phyloP scores from a whole-genome alignment of 2,329 filamentous ascomycete species.

The Fusarium sp. region DNA sequence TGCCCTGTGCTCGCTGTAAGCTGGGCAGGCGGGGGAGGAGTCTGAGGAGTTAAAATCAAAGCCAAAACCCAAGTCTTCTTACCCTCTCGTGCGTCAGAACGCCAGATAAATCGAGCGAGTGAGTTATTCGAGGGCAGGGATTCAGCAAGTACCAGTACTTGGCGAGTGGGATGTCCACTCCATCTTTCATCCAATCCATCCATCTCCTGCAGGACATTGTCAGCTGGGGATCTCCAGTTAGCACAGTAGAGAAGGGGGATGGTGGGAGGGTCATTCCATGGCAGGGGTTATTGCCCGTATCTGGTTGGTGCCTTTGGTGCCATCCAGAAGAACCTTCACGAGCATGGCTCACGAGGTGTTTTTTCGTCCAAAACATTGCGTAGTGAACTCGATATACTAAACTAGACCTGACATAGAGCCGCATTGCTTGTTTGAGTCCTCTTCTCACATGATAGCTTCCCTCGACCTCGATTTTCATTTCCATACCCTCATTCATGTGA shows the following conservation, averaged over 20 bases:
- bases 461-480: neutral
- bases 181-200: neutral
- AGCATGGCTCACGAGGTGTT: slow-evolving; percentile 20
- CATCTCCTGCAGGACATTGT: slow-evolving; percentile 36
- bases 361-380: neutral
- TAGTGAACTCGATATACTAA: neutral
- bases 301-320: slow-evolving; percentile 16
- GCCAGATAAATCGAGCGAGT: neutral
- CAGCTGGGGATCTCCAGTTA: slow-evolving; percentile 26
- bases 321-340: slow-evolving; percentile 15
- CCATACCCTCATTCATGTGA: slow-evolving; percentile 1
- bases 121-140: slow-evolving; percentile 5
- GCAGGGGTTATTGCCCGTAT: slow-evolving; percentile 9
- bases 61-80: neutral
- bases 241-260: slow-evolving; percentile 1
- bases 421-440: neutral
- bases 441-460: neutral
- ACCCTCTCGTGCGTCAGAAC: neutral
- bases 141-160: slow-evolving; percentile 24
- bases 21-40: slow-evolving; percentile 12
- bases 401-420: neutral
- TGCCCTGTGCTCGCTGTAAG: slow-evolving; percentile 2
- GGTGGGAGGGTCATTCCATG: slow-evolving; percentile 10
- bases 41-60: slow-evolving; percentile 5
- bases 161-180: slow-evolving; percentile 2